Conservation (phyloP, 345 rosid genomes). For the Eucalyptus tenuipes region DNA sequence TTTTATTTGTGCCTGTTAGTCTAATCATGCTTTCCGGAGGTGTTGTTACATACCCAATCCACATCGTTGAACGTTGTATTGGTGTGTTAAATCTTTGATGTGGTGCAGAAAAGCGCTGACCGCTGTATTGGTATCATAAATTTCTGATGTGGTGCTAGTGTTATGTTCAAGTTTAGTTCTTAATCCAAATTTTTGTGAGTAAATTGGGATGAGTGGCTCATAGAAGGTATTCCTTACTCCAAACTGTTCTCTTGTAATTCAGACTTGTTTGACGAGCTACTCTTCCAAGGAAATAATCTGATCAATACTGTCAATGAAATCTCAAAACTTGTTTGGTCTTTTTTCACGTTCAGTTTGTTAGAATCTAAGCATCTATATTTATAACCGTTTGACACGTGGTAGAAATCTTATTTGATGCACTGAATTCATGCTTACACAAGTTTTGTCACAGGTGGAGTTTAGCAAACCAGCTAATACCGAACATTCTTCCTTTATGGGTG, state of each 20-base stretch:
- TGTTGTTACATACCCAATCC: too few relatives aligned
- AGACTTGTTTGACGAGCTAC: not conserved
- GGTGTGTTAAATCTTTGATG: too few relatives aligned
- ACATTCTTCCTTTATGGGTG: not conserved
- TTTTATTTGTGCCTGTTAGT: too few relatives aligned
- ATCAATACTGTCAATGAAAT: not conserved
- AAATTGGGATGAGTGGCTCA: too few relatives aligned
- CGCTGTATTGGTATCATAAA: too few relatives aligned
- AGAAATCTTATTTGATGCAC: not conserved
- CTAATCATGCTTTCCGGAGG: too few relatives aligned
- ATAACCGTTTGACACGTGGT: not conserved
- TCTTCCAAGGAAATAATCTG: not conserved
- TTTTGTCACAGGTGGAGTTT: not conserved
- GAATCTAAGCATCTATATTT: not conserved
- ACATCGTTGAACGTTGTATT: too few relatives aligned
- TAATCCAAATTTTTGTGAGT: too few relatives aligned
- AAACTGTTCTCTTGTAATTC: not conserved
- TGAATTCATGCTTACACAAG: not conserved
- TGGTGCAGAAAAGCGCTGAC: too few relatives aligned
- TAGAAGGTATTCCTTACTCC: too few relatives aligned
- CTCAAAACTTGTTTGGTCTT: not conserved
- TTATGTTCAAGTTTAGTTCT: too few relatives aligned
- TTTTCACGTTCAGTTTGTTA: not conserved
- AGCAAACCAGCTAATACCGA: not conserved
- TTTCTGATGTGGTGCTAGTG: too few relatives aligned